A percentile compares a stretch with the other conserved stretches of the same genome.
These are phyloP conservation scores for Globisporangium cystogenes DNA, from an alignment of 352 stramenopile genomes.

Conservation along the genomic window DNA sequence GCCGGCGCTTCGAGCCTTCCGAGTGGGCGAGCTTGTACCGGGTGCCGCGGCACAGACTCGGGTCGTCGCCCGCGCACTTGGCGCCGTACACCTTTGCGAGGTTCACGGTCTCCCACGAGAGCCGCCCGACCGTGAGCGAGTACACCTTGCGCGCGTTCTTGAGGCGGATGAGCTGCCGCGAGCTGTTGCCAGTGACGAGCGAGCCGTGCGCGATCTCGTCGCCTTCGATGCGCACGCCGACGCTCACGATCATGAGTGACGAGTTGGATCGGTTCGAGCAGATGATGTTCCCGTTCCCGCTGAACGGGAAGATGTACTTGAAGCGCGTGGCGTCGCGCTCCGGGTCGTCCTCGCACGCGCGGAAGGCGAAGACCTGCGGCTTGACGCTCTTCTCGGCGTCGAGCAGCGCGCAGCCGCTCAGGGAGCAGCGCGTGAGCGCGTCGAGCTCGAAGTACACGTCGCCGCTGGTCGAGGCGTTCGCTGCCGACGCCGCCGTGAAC, in stretches of 20 bases:
- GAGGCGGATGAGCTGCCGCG: background rate
- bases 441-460: conserved; percentile 4
- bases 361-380: background rate
- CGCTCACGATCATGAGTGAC: conserved; percentile 2
- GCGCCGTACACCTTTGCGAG: conserved; percentile 12
- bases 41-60: conserved; percentile 2
- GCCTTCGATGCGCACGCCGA: conserved; percentile 7
- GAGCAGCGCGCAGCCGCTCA: conserved; percentile 1
- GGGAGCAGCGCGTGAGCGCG: conserved; percentile 1
- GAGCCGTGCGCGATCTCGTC: conserved; percentile 2
- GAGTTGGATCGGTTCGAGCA: conserved; percentile 2
- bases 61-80: background rate
- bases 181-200: background rate
- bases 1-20: background rate
- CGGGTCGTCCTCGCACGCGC: conserved; percentile 1
- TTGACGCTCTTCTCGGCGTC: background rate
- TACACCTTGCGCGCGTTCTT: conserved; percentile 20
- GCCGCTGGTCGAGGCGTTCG: background rate
- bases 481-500: background rate
- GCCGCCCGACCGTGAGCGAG: conserved; percentile 16
- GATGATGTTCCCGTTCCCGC: background rate
- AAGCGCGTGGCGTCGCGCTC: background rate
- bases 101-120: conserved; percentile 12
- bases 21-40: background rate
- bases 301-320: background rate